A percentile compares a stretch with the other conserved stretches of the same genome.
These are phyloP conservation scores for Pichia occidentalis DNA, from an alignment of 805 yeast genomes.

Conservation along the genomic window DNA sequence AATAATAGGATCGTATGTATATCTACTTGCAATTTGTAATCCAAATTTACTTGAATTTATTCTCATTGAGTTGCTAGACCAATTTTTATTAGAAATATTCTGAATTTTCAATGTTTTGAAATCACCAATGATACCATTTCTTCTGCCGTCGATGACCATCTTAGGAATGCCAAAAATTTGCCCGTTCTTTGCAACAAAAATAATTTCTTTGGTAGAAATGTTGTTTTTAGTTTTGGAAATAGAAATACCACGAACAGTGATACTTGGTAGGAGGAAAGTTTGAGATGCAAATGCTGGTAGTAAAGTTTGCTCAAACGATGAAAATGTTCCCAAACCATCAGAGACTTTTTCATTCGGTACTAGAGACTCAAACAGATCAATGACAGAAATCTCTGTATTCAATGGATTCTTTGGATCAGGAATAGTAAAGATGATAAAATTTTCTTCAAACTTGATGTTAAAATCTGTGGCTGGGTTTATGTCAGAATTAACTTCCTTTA, in stretches of 20 bases:
- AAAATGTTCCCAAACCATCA: constrained; percentile 13
- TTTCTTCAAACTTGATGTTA: constrained; percentile 63
- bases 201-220: constrained; percentile 58
- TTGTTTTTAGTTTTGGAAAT: constrained; percentile 58
- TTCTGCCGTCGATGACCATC: constrained; percentile 56
- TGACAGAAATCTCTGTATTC: constrained; percentile 52
- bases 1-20: constrained; percentile 62
- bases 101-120: constrained; percentile 42
- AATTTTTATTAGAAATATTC: neutral
- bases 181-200: constrained; percentile 54
- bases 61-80: constrained; percentile 34
- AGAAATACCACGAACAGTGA: constrained; percentile 40
- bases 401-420: constrained; percentile 40
- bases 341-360: constrained; percentile 41
- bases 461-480: constrained; percentile 24
- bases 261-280: constrained; percentile 58
- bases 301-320: constrained; percentile 17
- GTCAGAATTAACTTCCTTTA: constrained; percentile 16
- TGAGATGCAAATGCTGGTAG: constrained; percentile 46
- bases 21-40: constrained; percentile 53
- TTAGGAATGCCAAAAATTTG: constrained; percentile 69
- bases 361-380: constrained; percentile 73
- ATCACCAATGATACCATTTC: constrained; percentile 31
- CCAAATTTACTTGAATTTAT: constrained; percentile 3
- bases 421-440: constrained; percentile 73